These are phyloP conservation scores for Penicillium sp. DNA, from an alignment of 2,329 filamentous ascomycete genomes.

Conservation along the genomic window DNA sequence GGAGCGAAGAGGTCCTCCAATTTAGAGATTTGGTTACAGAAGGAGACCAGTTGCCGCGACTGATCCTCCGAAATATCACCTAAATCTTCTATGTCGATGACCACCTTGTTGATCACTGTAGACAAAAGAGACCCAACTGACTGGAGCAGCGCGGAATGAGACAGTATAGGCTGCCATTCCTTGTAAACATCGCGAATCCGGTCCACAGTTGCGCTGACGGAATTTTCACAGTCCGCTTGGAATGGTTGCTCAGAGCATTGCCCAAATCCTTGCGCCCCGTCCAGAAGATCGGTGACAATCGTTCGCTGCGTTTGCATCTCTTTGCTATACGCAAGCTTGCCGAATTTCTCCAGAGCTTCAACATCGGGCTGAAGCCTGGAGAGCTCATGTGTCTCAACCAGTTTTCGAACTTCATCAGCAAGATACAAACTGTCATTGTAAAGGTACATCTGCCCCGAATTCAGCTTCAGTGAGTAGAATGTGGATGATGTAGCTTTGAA, in stretches of 20 bases:
- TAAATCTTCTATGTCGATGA: constrained; percentile 62
- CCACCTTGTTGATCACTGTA: constrained; percentile 58
- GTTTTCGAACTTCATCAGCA: constrained; percentile 52
- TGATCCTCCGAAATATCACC: constrained; percentile 64
- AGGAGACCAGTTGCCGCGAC: constrained; percentile 57
- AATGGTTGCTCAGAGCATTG: constrained; percentile 61
- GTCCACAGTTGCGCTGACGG: constrained; percentile 58
- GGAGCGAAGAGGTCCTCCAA: constrained; percentile 58
- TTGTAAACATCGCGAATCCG: constrained; percentile 56
- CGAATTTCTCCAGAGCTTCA: constrained; percentile 57
- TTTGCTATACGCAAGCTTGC: constrained; percentile 60
- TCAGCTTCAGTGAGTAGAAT: constrained; percentile 46
- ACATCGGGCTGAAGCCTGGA: constrained; percentile 55
- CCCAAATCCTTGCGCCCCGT: constrained; percentile 62
- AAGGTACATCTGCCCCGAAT: constrained; percentile 60
- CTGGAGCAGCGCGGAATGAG: constrained; percentile 60
- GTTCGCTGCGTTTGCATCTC: constrained; percentile 66
- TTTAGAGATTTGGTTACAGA: constrained; percentile 57
- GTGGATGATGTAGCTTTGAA: constrained; percentile 50
- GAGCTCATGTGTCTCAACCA: constrained; percentile 49
- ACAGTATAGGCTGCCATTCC: constrained; percentile 59
- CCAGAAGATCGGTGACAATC: constrained; percentile 61
- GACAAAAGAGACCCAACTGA: constrained; percentile 59
- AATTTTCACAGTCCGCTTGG: constrained; percentile 59
- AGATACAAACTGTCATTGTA: constrained; percentile 65